A percentile compares a stretch with the other conserved stretches of the same genome.
Evolutionary conservation across 2,329 filamentous ascomycete species (phyloP).

Genomic region (Clarireedia hainanense): DNA sequence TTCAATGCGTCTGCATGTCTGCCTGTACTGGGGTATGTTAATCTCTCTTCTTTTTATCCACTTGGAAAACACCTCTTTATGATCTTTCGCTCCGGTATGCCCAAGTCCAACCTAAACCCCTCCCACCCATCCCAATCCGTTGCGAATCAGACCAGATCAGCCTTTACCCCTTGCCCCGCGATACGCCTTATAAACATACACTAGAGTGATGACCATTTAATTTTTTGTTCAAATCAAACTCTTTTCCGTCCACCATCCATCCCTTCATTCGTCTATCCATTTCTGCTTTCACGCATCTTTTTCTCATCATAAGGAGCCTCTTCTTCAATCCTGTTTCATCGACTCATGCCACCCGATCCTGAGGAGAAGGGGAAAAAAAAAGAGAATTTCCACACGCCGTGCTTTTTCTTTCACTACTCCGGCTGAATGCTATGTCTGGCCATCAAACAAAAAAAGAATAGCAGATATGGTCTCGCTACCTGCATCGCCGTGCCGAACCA

Average conservation of each 20-base stretch:
- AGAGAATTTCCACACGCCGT: not conserved
- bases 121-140: not conserved
- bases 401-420: not conserved
- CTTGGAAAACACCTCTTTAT: no score
- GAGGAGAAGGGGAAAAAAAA: not conserved
- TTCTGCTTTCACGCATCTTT: not conserved
- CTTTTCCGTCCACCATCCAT: not conserved
- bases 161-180: not conserved
- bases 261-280: not conserved
- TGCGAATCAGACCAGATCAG: not conserved
- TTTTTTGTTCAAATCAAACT: not conserved
- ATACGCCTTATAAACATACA: not conserved
- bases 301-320: not conserved
- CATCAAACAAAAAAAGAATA: not conserved
- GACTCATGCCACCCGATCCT: not conserved
- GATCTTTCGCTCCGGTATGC: no score
- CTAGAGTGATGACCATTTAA: not conserved
- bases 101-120: not conserved
- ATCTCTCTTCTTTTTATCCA: no score
- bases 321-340: not conserved
- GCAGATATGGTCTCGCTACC: not conserved
- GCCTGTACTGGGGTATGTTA: no score
- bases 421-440: not conserved
- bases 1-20: no score
- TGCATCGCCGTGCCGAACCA: slow-evolving; percentile 1